Evolutionary conservation across 2,329 filamentous ascomycete species (phyloP).

Genomic region (Neonectria punicea): DNA sequence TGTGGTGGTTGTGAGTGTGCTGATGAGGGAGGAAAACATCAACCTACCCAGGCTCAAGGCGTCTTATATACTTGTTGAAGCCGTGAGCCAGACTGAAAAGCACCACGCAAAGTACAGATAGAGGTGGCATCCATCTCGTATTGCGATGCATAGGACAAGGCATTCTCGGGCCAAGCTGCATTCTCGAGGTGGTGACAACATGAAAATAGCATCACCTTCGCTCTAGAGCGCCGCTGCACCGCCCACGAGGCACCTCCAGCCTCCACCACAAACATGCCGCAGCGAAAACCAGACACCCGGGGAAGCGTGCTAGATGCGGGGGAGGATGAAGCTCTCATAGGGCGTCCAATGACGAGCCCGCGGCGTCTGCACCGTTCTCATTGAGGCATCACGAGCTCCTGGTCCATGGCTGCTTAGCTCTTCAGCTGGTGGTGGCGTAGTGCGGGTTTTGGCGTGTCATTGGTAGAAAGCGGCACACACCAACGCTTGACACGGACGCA

Average conservation of each 20-base stretch:
- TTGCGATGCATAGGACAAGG: neutral
- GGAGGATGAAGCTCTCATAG: neutral
- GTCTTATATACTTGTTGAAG: slow-evolving; percentile 13
- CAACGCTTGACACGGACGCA: neutral
- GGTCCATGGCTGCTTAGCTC: neutral
- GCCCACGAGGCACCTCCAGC: slow-evolving; percentile 18
- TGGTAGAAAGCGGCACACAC: neutral
- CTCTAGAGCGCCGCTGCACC: neutral
- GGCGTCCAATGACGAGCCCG: slow-evolving; percentile 6
- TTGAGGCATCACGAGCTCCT: slow-evolving; percentile 6
- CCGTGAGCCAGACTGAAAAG: neutral
- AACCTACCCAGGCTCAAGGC: neutral
- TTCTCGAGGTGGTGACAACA: neutral
- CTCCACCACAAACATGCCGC: slow-evolving; percentile 14
- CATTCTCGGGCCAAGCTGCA: neutral
- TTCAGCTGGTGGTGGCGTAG: slow-evolving; percentile 17
- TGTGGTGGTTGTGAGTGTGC: neutral
- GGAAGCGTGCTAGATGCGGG: neutral
- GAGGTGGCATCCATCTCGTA: slow-evolving; percentile 1
- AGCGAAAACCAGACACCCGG: neutral
- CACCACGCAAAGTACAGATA: neutral
- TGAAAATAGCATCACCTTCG: slow-evolving; percentile 23
- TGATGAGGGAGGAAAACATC: neutral
- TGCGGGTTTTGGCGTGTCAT: neutral
- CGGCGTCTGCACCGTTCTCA: neutral